phyloP scores from a whole-genome alignment of 2,329 filamentous ascomycete species.

The Paecilomyces fulvus region DNA sequence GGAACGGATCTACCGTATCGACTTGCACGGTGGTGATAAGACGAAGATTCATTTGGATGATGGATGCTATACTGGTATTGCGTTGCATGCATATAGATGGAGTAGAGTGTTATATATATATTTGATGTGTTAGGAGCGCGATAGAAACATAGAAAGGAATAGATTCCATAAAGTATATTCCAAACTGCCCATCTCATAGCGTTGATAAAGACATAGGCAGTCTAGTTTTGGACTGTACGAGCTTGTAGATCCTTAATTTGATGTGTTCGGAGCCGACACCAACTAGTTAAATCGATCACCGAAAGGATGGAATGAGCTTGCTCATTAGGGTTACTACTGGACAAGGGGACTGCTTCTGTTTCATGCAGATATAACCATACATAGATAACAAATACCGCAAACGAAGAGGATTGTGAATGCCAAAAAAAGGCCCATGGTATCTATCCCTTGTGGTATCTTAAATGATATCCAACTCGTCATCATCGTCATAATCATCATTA shows the following conservation, averaged over 20 bases:
- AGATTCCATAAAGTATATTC: neutral
- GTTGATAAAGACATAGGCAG: too few relatives aligned
- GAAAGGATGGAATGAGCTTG: neutral
- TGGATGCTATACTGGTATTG: neutral
- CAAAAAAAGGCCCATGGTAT: neutral
- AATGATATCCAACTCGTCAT: constrained; percentile 43
- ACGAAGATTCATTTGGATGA: neutral
- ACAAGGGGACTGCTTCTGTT: neutral
- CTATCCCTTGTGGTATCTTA: constrained; percentile 8
- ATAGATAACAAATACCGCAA: neutral
- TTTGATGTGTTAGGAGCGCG: too few relatives aligned
- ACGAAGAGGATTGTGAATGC: neutral
- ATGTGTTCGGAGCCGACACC: too few relatives aligned
- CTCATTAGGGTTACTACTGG: neutral
- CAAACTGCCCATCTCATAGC: too few relatives aligned
- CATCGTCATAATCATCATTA: constrained; percentile 44
- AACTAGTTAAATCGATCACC: too few relatives aligned
- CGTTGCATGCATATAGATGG: neutral
- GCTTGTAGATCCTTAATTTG: too few relatives aligned
- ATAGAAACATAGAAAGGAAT: neutral
- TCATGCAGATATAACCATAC: neutral
- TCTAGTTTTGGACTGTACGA: too few relatives aligned
- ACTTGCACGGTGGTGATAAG: constrained; percentile 11
- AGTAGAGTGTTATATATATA: too few relatives aligned
- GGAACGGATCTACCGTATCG: constrained; percentile 16